Conservation (phyloP, 225 moss, liverwort and hornwort genomes). For the Neckera pumila region DNA sequence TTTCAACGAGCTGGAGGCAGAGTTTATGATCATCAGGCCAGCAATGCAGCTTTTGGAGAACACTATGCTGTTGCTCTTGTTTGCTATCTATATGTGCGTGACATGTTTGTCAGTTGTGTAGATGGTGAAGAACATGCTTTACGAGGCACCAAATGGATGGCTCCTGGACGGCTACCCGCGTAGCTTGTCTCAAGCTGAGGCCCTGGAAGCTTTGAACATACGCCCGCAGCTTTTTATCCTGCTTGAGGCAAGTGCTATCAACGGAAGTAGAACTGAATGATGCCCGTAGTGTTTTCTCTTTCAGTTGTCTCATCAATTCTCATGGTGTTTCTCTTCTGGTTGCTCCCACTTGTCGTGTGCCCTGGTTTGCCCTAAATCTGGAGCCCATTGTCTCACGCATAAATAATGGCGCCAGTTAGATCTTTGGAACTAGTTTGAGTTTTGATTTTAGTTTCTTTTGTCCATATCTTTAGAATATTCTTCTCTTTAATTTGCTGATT, state of each 20-base stretch:
- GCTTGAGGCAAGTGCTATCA: slow-evolving; percentile 50
- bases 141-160: slow-evolving; percentile 55
- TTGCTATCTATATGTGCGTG: background rate
- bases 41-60: background rate
- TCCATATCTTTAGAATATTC: background rate
- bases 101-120: slow-evolving; percentile 1
- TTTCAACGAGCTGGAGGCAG: background rate
- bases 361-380: background rate
- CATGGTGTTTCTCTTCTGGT: background rate
- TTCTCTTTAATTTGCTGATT: background rate
- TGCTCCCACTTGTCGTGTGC: background rate
- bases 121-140: slow-evolving; percentile 75
- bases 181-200: slow-evolving; percentile 82
- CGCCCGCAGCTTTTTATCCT: slow-evolving; percentile 72
- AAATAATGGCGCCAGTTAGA: background rate
- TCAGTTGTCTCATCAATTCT: background rate
- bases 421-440: background rate
- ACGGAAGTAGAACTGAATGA: background rate
- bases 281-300: background rate
- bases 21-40: background rate
- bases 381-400: background rate
- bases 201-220: slow-evolving; percentile 57
- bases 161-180: slow-evolving; percentile 88
- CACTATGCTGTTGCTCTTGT: background rate
- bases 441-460: background rate